These are phyloP conservation scores for Ophiostoma tasmaniense DNA, from an alignment of 2,329 filamentous ascomycete species.

Conservation along the genomic window DNA sequence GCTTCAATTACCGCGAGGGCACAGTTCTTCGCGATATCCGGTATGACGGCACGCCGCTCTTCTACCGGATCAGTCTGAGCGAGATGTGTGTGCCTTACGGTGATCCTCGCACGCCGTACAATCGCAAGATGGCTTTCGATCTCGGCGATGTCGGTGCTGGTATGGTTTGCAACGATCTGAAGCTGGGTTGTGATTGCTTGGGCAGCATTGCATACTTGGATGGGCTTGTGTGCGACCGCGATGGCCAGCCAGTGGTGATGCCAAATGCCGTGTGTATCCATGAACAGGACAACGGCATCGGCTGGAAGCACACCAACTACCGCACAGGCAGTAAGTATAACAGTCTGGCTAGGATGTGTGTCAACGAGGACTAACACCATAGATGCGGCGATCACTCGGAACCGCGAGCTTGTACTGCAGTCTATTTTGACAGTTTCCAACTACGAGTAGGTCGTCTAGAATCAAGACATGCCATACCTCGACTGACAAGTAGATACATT, in stretches of 20 bases:
- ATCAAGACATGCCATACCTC: neutral
- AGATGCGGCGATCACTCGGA: neutral
- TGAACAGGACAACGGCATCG: constrained; percentile 61
- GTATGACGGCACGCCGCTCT: constrained; percentile 52
- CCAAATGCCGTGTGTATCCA: constrained; percentile 57
- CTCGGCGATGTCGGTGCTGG: constrained; percentile 62
- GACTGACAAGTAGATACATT: constrained; percentile 37
- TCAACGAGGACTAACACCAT: neutral
- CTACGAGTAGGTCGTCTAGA: constrained; percentile 32
- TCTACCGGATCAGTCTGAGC: constrained; percentile 58
- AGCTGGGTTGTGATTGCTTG: constrained; percentile 60
- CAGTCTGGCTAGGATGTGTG: too few species aligned
- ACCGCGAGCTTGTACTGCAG: constrained; percentile 55
- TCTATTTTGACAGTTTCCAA: constrained; percentile 61
- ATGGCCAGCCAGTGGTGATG: constrained; percentile 41
- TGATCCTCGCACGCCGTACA: constrained; percentile 56
- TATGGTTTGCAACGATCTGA: constrained; percentile 57
- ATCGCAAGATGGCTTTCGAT: constrained; percentile 64
- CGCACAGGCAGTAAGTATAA: constrained; percentile 50
- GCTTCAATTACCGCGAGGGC: constrained; percentile 56
- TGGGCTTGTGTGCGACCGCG: constrained; percentile 35
- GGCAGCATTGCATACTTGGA: constrained; percentile 54
- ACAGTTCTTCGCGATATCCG: constrained; percentile 60
- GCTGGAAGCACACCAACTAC: constrained; percentile 63
- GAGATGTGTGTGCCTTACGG: constrained; percentile 61